Percentiles rank a stretch among this genome's conserved stretches.
Evolutionary conservation across 1,284 basidiomycete species (phyloP).

Genomic region (Marasmius oreades): DNA sequence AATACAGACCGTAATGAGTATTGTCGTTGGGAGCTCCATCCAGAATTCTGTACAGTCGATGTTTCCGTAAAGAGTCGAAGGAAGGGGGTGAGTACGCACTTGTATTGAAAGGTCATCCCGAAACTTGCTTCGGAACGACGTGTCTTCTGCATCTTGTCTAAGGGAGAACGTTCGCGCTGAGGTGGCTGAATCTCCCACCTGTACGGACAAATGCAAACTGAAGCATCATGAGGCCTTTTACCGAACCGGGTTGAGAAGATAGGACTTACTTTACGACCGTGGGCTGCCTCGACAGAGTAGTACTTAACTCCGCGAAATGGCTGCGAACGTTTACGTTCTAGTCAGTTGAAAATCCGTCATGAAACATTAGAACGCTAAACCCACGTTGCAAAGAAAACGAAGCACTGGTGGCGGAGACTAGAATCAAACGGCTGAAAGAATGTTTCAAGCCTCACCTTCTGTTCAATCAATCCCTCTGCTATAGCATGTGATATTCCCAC

Average conservation of each 20-base stretch:
- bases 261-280: slow-evolving; percentile 66
- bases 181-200: slow-evolving; percentile 42
- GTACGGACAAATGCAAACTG: slow-evolving; percentile 80
- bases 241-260: slow-evolving; percentile 18
- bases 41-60: slow-evolving; percentile 45
- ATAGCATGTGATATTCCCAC: slow-evolving; percentile 91
- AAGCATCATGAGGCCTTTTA: slow-evolving; percentile 13
- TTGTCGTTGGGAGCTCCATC: slow-evolving; percentile 59
- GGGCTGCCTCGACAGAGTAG: slow-evolving; percentile 68
- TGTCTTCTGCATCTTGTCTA: slow-evolving; percentile 38
- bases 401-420: slow-evolving; percentile 46
- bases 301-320: slow-evolving; percentile 69
- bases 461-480: slow-evolving; percentile 77
- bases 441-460: slow-evolving; percentile 47
- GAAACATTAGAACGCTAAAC: slow-evolving; percentile 19
- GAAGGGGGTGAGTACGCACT: slow-evolving; percentile 36
- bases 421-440: slow-evolving; percentile 3
- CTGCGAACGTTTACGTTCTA: slow-evolving; percentile 63
- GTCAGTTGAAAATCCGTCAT: not conserved
- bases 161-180: not conserved
- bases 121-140: slow-evolving; percentile 53
- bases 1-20: slow-evolving; percentile 55
- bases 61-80: not conserved
- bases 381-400: slow-evolving; percentile 89
- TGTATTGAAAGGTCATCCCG: slow-evolving; percentile 77